phyloP scores from a whole-genome alignment of 116 monocot genomes.

The Thalassia testudinum region DNA sequence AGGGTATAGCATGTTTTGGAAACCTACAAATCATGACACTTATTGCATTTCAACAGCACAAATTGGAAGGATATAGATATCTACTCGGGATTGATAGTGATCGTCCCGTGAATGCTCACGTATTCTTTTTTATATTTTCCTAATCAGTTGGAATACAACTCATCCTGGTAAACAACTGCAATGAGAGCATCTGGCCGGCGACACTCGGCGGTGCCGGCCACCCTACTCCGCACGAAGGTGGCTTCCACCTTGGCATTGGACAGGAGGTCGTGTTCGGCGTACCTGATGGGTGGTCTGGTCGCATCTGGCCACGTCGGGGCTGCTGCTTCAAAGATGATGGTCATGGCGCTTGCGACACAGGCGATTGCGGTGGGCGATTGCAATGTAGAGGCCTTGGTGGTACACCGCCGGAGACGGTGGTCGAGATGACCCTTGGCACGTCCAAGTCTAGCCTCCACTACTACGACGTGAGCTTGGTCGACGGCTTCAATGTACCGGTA shows the following conservation, averaged over 20 bases:
- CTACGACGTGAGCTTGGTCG: conserved; percentile 78
- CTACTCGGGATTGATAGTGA: no score
- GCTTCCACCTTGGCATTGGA: conserved; percentile 46
- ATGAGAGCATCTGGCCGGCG: conserved; percentile 63
- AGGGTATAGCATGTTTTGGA: no score
- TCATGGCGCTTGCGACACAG: conserved; percentile 25
- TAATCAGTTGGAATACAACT: conserved; percentile 18
- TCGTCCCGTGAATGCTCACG: no score
- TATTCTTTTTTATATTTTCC: no score
- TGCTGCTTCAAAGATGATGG: conserved; percentile 52
- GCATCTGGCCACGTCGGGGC: conserved; percentile 62
- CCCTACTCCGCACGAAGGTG: conserved; percentile 32
- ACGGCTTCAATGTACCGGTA: conserved; percentile 80
- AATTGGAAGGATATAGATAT: no score
- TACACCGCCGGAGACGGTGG: conserved; percentile 55
- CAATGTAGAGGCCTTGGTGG: conserved; percentile 54
- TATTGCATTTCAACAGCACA: no score
- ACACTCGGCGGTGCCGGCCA: conserved; percentile 47
- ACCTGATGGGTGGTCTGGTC: conserved; percentile 54
- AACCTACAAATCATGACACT: no score
- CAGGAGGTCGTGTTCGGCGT: conserved; percentile 38
- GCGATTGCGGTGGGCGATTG: conserved; percentile 25
- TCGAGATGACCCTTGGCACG: conserved; percentile 81
- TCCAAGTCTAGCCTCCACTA: conserved; percentile 46
- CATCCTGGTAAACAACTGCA: conserved; percentile 77